Percentiles rank a stretch among this genome's conserved stretches.
These are phyloP conservation scores for Kwoniella shandongensis DNA, from an alignment of 768 basidiomycete species.

Conservation along the genomic window DNA sequence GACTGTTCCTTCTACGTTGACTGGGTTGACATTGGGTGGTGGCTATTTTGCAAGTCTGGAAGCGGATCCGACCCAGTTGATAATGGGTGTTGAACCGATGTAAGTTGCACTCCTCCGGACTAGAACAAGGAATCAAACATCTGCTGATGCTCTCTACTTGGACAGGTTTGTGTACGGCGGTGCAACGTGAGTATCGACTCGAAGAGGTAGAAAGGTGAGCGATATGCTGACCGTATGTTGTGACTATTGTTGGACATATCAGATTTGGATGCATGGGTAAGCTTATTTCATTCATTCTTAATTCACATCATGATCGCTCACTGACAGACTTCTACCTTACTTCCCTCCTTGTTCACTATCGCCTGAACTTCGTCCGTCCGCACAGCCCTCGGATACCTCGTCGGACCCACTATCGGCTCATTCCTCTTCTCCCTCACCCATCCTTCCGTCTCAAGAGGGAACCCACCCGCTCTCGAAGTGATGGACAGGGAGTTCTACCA, in stretches of 20 bases:
- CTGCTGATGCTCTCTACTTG: slow-evolving; percentile 2
- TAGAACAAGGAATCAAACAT: neutral
- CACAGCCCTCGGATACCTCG: slow-evolving; percentile 49
- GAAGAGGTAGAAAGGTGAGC: too few species aligned
- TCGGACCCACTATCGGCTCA: slow-evolving; percentile 51
- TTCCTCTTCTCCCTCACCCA: slow-evolving; percentile 49
- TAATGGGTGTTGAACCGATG: slow-evolving; percentile 53
- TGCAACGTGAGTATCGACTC: slow-evolving; percentile 49
- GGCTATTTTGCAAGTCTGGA: slow-evolving; percentile 50
- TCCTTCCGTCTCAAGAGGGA: slow-evolving; percentile 32
- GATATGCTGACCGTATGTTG: too few species aligned
- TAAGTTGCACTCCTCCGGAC: slow-evolving; percentile 21
- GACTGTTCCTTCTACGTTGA: slow-evolving; percentile 47
- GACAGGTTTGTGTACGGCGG: slow-evolving; percentile 49
- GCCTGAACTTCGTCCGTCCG: neutral
- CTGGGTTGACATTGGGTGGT: slow-evolving; percentile 42
- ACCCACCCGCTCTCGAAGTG: slow-evolving; percentile 37
- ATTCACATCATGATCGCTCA: neutral
- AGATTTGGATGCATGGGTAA: slow-evolving; percentile 49
- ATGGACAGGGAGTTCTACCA: slow-evolving; percentile 50
- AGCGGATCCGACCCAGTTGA: slow-evolving; percentile 48
- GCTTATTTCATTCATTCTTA: slow-evolving; percentile 2
- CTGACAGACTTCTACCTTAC: neutral
- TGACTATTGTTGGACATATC: neutral
- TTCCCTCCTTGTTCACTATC: neutral